Conservation (phyloP, 495 filamentous ascomycete genomes). For the Annulohypoxylon bovei region DNA sequence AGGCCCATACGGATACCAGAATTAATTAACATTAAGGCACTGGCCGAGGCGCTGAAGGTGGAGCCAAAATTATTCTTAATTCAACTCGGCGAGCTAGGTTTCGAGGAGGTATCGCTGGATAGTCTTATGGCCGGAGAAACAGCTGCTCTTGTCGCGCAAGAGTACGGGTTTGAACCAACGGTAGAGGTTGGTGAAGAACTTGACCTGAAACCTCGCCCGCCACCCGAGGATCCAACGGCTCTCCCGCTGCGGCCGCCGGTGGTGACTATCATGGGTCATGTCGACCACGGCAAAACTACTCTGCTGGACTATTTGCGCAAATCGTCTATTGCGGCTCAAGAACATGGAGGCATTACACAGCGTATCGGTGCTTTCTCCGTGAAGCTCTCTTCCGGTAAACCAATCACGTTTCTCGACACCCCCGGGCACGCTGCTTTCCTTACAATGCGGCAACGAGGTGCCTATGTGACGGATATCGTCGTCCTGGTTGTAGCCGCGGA, state of each 20-base stretch:
- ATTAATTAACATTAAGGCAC: conserved; percentile 85
- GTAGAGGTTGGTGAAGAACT: conserved; percentile 72
- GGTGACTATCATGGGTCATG: conserved; percentile 99
- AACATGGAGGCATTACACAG: conserved; percentile 98
- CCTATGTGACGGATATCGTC: conserved; percentile 96
- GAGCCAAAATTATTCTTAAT: conserved; percentile 72
- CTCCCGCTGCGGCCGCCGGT: conserved; percentile 86
- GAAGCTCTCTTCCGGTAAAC: conserved; percentile 81
- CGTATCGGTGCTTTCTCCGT: conserved; percentile 99
- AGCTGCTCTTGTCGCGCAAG: conserved; percentile 87
- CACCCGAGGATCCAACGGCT: conserved; percentile 73
- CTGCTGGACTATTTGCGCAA: conserved; percentile 94
- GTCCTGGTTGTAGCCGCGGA: conserved; percentile 96
- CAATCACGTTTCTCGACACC: conserved; percentile 96
- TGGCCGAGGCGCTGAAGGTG: conserved; percentile 81
- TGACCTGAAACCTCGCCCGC: conserved; percentile 78
- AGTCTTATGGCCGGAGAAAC: conserved; percentile 90
- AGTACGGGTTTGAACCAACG: conserved; percentile 92
- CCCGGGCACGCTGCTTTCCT: conserved; percentile 96
- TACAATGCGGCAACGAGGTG: conserved; percentile 94
- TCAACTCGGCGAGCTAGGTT: conserved; percentile 83
- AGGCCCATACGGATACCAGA: conserved; percentile 79
- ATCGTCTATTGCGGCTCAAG: conserved; percentile 86
- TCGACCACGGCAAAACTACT: conserved; percentile 99
- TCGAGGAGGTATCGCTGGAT: conserved; percentile 79